Evolutionary conservation across 179 eudicot species (phyloP).

Genomic region (Silene vulgaris): DNA sequence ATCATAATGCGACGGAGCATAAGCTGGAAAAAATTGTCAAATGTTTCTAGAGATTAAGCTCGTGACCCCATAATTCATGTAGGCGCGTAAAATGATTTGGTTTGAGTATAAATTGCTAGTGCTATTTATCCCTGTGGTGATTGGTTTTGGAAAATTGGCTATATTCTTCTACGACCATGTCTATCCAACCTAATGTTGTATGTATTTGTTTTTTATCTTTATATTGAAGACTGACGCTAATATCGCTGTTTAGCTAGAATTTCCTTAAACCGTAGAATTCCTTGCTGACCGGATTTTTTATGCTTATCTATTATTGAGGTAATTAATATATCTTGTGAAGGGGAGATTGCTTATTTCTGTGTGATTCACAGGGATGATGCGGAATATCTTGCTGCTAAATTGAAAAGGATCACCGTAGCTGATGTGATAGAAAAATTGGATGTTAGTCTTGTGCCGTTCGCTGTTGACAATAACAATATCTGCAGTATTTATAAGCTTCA

Average conservation of each 20-base stretch:
- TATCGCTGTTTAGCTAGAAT: not conserved
- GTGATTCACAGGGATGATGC: slow-evolving; percentile 63
- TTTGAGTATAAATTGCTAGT: not conserved
- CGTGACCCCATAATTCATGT: slow-evolving; percentile 2
- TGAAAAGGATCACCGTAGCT: slow-evolving; percentile 71
- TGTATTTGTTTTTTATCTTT: not conserved
- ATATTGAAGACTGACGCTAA: not conserved
- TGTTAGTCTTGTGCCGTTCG: slow-evolving; percentile 53
- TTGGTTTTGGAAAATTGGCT: not conserved
- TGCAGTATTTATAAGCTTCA: slow-evolving; percentile 63
- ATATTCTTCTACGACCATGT: not conserved
- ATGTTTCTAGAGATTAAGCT: not conserved
- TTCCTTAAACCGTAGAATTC: not conserved
- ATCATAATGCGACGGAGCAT: not conserved
- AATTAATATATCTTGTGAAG: not conserved
- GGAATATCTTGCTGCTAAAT: slow-evolving; percentile 47
- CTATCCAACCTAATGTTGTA: not conserved
- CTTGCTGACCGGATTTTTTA: not conserved
- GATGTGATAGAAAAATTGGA: slow-evolving; percentile 74
- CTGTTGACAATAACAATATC: slow-evolving; percentile 27
- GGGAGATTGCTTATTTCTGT: not conserved
- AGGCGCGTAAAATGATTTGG: not conserved
- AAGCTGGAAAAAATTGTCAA: not conserved
- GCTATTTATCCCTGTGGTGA: not conserved
- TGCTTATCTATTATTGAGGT: slow-evolving; percentile 2